A percentile compares a stretch with the other conserved stretches of the same genome.
These are phyloP conservation scores for Blastobotrys elegans DNA, from an alignment of 1,139 yeast species.

Conservation along the genomic window DNA sequence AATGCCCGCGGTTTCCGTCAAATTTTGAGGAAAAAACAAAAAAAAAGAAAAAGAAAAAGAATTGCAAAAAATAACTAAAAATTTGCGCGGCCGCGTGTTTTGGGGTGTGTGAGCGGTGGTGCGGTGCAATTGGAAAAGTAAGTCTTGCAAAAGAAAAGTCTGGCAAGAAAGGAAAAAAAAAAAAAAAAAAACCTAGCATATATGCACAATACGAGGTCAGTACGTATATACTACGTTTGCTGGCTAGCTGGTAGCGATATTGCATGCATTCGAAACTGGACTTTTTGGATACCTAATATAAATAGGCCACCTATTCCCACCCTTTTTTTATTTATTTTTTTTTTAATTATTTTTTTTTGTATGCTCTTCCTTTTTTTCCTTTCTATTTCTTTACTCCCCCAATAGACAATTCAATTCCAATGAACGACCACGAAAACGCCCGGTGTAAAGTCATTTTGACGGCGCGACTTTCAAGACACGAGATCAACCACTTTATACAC, in stretches of 20 bases:
- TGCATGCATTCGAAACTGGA: too few relatives aligned
- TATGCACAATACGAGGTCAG: too few relatives aligned
- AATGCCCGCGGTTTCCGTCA: too few relatives aligned
- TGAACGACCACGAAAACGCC: constrained; percentile 3
- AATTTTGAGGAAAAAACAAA: too few relatives aligned
- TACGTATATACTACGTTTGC: too few relatives aligned
- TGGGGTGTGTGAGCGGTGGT: too few relatives aligned
- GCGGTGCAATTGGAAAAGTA: too few relatives aligned
- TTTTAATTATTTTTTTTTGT: background rate
- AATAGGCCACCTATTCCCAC: background rate
- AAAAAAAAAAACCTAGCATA: background rate
- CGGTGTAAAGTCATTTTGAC: constrained; percentile 7
- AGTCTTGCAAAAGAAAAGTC: background rate
- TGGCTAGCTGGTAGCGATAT: too few relatives aligned
- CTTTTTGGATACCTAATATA: too few relatives aligned
- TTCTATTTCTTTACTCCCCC: background rate
- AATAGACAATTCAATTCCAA: background rate
- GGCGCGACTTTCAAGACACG: background rate
- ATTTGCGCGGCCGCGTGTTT: too few relatives aligned
- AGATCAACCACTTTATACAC: constrained; percentile 6
- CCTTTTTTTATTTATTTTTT: background rate
- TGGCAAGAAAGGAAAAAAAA: background rate
- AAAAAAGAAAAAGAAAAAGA: too few relatives aligned
- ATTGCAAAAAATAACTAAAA: too few relatives aligned
- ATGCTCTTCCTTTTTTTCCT: background rate